Evolutionary conservation across 2,329 filamentous ascomycete species (phyloP), one percentile per base, ranked within the genome.

Genomic region (Fusarium paranaense): DNA sequence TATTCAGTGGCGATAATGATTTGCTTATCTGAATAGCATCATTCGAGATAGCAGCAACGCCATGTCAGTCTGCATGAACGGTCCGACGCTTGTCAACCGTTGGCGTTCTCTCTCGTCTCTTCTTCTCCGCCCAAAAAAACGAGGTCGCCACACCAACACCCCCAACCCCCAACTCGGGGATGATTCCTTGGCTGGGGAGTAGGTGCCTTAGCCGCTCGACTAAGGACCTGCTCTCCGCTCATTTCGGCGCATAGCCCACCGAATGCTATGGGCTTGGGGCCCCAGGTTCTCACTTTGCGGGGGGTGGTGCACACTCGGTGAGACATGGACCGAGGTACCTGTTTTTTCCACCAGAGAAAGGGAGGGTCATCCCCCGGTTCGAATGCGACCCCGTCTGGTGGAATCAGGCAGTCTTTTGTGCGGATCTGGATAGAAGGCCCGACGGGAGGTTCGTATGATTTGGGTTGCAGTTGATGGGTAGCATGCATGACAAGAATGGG

Each of bases 221-320:
- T 37, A 38, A 35, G 52, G 32, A 33, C 52, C n/a, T 22, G 13
- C 33, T 56, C 54, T 37, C 22, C 57, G 35, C 57, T 59, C 38
- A 59, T 59, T 59, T 59, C 57, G 57, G 57, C 57, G 35, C 57
- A 59, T 38, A 59, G 57, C 57, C 35, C 16, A 59, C 57, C 57
- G 57, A 59, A 42, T 30, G 42, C 42, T 47, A 25, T 13, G 22
- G 11, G 25, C 56, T 27, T 11, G 22, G 22, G 56, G 56, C 35
- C 22, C 20, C 33, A 38, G 35, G 20, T 27, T 47, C 22, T 27
- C 22, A 47, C 42, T 47, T 47, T 59, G 35, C 37, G 35, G 35
- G 57, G 33, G 35, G 47, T 18, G 40, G 20, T 13, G 27, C 27
- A n/a, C 18, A 13, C 37, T 59, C 57, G 57, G 57, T 30, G 18